These are phyloP conservation scores for Penicillium ucsense DNA, from an alignment of 495 filamentous ascomycete species.

Conservation along the genomic window DNA sequence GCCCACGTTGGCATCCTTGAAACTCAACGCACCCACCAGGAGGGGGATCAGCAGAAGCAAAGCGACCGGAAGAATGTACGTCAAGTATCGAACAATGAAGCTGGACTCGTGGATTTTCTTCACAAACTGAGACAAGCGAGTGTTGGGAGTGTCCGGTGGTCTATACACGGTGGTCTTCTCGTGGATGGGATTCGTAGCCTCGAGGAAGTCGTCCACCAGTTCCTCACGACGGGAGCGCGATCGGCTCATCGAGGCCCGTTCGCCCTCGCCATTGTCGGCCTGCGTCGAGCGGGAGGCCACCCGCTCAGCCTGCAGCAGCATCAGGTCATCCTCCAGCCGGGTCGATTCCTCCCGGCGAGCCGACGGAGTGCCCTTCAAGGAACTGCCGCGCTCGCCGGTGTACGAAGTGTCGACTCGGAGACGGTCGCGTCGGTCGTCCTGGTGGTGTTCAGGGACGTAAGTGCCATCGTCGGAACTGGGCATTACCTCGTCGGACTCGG, in stretches of 20 bases:
- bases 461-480: conserved; percentile 31
- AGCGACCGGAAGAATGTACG: conserved; percentile 73
- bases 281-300: conserved; percentile 50
- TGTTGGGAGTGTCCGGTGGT: conserved; percentile 57
- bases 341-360: conserved; percentile 56
- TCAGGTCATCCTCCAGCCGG: conserved; percentile 74
- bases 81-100: conserved; percentile 72
- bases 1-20: conserved; percentile 57
- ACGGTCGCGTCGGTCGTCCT: conserved; percentile 13
- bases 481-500: conserved; percentile 14
- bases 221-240: conserved; percentile 43
- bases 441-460: conserved; percentile 22
- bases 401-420: conserved; percentile 28
- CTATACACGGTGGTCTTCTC: conserved; percentile 59
- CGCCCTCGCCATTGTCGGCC: conserved; percentile 28
- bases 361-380: conserved; percentile 34
- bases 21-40: conserved; percentile 62
- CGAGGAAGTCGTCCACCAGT: conserved; percentile 76
- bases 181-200: conserved; percentile 63
- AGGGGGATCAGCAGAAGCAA: conserved; percentile 70
- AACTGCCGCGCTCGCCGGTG: conserved; percentile 13
- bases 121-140: conserved; percentile 49
- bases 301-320: conserved; percentile 73
- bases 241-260: conserved; percentile 35
- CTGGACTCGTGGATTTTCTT: conserved; percentile 65